These are phyloP conservation scores for Melanomma pulvis-pyrius DNA, from an alignment of 495 filamentous ascomycete genomes.

Conservation along the genomic window DNA sequence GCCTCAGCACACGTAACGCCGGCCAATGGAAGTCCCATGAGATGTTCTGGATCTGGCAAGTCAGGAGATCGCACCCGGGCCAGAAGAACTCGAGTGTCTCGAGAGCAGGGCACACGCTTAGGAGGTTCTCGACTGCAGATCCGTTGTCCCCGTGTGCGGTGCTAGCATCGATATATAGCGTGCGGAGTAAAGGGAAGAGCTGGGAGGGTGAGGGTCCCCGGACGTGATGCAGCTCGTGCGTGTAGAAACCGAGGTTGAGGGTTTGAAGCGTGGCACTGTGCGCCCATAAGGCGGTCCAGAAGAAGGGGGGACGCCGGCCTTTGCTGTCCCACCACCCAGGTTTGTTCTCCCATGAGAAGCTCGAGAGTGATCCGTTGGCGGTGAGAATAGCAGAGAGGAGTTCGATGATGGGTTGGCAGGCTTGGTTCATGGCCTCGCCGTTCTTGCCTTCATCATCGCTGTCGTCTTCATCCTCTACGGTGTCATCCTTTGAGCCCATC, in stretches of 20 bases:
- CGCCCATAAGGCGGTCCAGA: slow-evolving; percentile 29
- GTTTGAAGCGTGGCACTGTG: slow-evolving; percentile 7
- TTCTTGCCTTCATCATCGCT: background rate
- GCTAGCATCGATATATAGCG: slow-evolving; percentile 6
- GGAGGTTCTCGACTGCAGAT: slow-evolving; percentile 5
- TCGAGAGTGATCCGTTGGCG: background rate
- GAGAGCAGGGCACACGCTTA: slow-evolving; percentile 11
- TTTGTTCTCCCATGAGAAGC: slow-evolving; percentile 3
- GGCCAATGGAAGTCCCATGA: slow-evolving; percentile 31
- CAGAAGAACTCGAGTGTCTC: slow-evolving; percentile 18
- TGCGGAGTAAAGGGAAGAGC: slow-evolving; percentile 3
- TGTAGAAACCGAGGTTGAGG: slow-evolving; percentile 22
- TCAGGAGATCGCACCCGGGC: slow-evolving; percentile 24
- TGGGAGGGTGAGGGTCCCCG: background rate
- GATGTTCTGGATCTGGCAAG: slow-evolving; percentile 23
- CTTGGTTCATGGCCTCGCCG: background rate
- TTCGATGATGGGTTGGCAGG: slow-evolving; percentile 1
- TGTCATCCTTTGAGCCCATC: background rate
- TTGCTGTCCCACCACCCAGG: background rate
- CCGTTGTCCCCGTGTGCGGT: slow-evolving; percentile 26
- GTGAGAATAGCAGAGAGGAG: background rate
- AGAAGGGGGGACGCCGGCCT: background rate
- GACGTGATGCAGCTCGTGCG: slow-evolving; percentile 14
- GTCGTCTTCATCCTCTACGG: background rate
- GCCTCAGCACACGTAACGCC: slow-evolving; percentile 1